Base-by-base conservation (phyloP, 768 basidiomycete species). In the Kwoniella sp. region DNA sequence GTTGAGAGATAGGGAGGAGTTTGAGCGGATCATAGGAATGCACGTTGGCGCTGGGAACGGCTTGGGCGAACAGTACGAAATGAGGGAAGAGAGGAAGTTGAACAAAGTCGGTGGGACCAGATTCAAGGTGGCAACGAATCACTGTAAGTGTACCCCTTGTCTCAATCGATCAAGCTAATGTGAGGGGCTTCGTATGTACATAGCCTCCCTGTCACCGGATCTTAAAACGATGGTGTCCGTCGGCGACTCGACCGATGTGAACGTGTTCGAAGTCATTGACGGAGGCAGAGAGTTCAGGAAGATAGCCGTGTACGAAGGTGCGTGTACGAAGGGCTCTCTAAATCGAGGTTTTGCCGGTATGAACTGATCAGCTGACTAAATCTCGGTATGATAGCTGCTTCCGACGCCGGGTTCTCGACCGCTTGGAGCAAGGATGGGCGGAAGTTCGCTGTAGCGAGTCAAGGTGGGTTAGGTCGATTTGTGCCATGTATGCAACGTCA, bases 181-280 rank as follows among this genome's bases (percentile, higher is more conserved):
- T 13, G 53, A 65, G 55, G 68, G 58, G 47, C 61, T 28, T 47
- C 45, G 22, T 66, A 12, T 58, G 53, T 50, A 59, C 17, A 22
- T 71, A 94, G 92, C 91, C 3, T 93, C 93, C 9, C 86, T 97
- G 71, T 93, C 92, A 0, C 92, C 92, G 0, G 91, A 95, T 73
- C 90, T 92, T 0, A 86, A 87, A 51, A 92, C 89, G 0, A 85
- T 97, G 15, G 86, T 96, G 1, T 92, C 89, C 2, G 93, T 94
- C 0, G 93, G 94, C 25, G 93, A 97, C 77, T 93, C 92, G 11
- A 87, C 88, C 50, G 88, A 91, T 63, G 88, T 94, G 12, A 90
- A 88, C 76, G 85, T 97, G 15, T 90, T 93, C 74, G 86, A 87
- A 59, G 85, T 94, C 65, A 85, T 86, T 1, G 89, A 89, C 45